Base-by-base conservation (phyloP, 257 asterid species). In the Nicotiana tabacum region DNA sequence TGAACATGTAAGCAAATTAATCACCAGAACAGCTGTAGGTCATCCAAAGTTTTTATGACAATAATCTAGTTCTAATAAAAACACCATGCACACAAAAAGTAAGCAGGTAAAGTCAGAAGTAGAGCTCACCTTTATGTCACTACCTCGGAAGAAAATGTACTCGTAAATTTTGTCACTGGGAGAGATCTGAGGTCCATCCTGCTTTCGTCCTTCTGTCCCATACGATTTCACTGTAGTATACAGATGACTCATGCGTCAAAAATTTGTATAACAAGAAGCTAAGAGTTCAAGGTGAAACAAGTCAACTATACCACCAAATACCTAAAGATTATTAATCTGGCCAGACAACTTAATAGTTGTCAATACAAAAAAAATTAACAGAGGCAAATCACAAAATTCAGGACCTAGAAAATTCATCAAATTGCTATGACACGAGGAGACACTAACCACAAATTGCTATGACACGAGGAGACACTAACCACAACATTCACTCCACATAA, bases 201-300 rank as follows among this genome's bases (percentile, higher is more conserved):
- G 70, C 65, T 77, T 85, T 66, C 88, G 43, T 80, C 87, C 87
- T 66, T 87, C 88, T 2, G 88, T 85, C 82, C 90, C 90, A 83
- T 56, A 87, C 43, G 86, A 81, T 83, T 81, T 87, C 74, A 85
- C 90, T 85, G 86, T 30, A 55, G 78, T 17, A 76, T 32, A 83
- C 65, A 68, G 62, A 77, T 57, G 37, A 77, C 55, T 51, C 5
- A 0, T 18, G 62, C 13, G 4, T 51, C 64, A 76, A 15, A 76
- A 76, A 51, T 76, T 61, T 24, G 27, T 32, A 74, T 12, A n/a
- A 48, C 27, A 51, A 27, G 80, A 51, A 51, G 80, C 46, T 76
- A 51, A 15, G 80, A 27, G 62, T 51, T 76, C 80, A 15, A 27
- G 27, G 53, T 9, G 27, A 48, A 74, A 51, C 80, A 51, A 46